Percentiles rank a stretch among this genome's conserved stretches.
These are phyloP conservation scores for Diaporthe caulivora DNA, from an alignment of 2,329 filamentous ascomycete species.

Conservation along the genomic window DNA sequence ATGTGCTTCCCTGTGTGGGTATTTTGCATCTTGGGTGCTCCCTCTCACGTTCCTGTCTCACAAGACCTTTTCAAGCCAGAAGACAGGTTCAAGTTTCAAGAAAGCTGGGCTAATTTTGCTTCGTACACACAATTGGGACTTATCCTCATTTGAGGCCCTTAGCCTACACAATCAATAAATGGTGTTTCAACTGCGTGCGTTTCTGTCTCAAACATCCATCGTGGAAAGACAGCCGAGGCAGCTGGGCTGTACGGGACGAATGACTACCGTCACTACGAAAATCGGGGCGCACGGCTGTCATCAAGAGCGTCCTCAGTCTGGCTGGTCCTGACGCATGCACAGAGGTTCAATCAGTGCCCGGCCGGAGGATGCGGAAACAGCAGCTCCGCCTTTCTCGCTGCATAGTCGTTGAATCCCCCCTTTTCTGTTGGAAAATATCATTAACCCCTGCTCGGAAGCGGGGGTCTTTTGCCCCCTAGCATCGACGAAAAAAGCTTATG, in stretches of 20 bases:
- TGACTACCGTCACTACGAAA: not conserved
- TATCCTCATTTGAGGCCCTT: too few species aligned
- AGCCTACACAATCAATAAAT: too few species aligned
- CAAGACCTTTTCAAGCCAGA: too few species aligned
- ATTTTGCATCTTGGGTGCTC: too few species aligned
- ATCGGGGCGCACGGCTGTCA: not conserved
- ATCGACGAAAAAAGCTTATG: slow-evolving; percentile 5
- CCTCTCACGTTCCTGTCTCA: too few species aligned
- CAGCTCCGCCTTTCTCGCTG: not conserved
- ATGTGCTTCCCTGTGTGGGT: not conserved
- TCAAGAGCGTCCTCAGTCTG: not conserved
- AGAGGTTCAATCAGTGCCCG: not conserved
- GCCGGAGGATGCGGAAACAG: not conserved
- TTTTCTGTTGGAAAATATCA: not conserved
- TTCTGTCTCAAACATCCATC: too few species aligned
- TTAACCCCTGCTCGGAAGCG: not conserved
- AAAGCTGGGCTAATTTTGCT: too few species aligned
- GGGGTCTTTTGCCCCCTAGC: not conserved
- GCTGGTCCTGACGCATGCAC: not conserved
- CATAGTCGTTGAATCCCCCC: not conserved
- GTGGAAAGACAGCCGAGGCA: too few species aligned
- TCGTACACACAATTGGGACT: too few species aligned
- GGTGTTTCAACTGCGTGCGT: too few species aligned
- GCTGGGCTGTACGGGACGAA: too few species aligned
- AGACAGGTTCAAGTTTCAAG: too few species aligned